Percentiles rank a stretch among this genome's conserved stretches.
Evolutionary conservation across 306 rosid species (phyloP).

Genomic region (Gynostemma pentaphyllum): DNA sequence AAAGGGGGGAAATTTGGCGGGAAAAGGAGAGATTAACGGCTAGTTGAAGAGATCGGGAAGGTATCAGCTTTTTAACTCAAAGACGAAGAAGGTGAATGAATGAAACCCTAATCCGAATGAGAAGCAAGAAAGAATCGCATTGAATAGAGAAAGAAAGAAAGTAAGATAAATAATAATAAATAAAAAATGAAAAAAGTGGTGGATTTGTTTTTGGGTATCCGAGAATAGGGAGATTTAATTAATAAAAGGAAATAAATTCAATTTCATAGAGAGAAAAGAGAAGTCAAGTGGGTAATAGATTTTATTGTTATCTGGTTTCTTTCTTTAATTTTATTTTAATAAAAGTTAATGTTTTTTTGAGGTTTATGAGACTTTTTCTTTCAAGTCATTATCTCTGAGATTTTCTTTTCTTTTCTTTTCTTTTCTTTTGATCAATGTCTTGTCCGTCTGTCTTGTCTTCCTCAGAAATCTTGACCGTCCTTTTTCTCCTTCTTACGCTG

Average conservation of each 20-base stretch:
- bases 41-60: slow-evolving; percentile 32
- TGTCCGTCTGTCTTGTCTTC: slow-evolving; percentile 4
- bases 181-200: slow-evolving; percentile 6
- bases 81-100: slow-evolving; percentile 25
- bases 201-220: slow-evolving; percentile 29
- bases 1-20: slow-evolving; percentile 53
- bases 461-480: slow-evolving; percentile 6
- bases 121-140: not conserved
- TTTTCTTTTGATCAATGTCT: not conserved
- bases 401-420: not conserved
- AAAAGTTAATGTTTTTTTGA: not conserved
- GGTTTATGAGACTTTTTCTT: not conserved
- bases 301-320: not conserved
- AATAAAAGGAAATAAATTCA: slow-evolving; percentile 5
- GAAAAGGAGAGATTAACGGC: slow-evolving; percentile 40
- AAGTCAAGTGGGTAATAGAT: not conserved
- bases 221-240: slow-evolving; percentile 24
- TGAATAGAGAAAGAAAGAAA: not conserved
- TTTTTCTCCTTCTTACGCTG: not conserved
- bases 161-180: not conserved
- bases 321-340: not conserved
- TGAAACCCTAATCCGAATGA: slow-evolving; percentile 69
- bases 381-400: slow-evolving; percentile 10
- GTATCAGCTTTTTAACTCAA: slow-evolving; percentile 11
- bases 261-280: not conserved